These are phyloP conservation scores for Synchytrium microbalum DNA, from an alignment of 371 early-diverging fungal species.

Conservation along the genomic window DNA sequence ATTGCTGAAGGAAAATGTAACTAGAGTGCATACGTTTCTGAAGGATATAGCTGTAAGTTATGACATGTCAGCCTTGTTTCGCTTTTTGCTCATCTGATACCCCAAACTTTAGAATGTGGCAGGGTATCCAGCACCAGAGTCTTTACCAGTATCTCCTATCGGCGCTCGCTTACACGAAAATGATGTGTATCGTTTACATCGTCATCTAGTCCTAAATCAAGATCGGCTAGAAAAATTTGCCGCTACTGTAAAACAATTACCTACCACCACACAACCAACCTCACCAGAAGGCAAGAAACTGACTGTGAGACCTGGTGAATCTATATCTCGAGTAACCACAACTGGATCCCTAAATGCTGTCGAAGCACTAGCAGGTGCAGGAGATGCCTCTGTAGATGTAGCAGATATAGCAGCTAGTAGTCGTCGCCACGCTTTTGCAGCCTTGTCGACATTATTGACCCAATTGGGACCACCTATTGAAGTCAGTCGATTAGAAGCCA, in stretches of 20 bases:
- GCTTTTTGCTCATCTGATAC: background rate
- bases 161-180: slow-evolving; percentile 11
- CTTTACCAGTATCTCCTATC: background rate
- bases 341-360: background rate
- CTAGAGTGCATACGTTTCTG: slow-evolving; percentile 52
- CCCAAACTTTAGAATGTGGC: background rate
- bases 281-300: background rate
- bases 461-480: slow-evolving; percentile 78
- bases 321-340: background rate
- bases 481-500: slow-evolving; percentile 23
- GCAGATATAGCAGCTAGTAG: slow-evolving; percentile 14
- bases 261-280: too few species aligned
- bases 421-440: slow-evolving; percentile 25
- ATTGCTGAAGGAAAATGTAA: slow-evolving; percentile 28
- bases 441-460: slow-evolving; percentile 68
- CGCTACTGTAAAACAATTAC: background rate
- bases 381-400: slow-evolving; percentile 24
- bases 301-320: background rate
- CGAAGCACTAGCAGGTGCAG: slow-evolving; percentile 21
- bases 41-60: slow-evolving; percentile 32
- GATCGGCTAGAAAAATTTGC: slow-evolving; percentile 28
- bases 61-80: background rate
- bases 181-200: slow-evolving; percentile 30
- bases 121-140: background rate
- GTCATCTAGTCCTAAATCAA: slow-evolving; percentile 26